Percentiles rank a stretch among this genome's conserved stretches.
Conservation (phyloP, 1,284 basidiomycete species). For the Thecaphora frezii region DNA sequence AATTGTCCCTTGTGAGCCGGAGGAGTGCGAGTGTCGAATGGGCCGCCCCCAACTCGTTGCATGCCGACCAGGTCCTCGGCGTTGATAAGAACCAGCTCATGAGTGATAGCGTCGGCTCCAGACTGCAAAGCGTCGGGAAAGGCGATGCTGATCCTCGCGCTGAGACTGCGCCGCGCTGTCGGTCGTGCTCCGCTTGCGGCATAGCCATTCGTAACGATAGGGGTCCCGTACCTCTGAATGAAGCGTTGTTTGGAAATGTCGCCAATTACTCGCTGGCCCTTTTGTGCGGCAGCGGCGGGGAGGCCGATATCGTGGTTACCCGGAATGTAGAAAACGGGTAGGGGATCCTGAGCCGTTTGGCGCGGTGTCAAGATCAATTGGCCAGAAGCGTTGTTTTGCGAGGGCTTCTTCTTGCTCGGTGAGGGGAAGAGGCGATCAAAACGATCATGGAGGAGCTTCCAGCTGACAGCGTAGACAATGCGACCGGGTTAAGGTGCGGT, state of each 20-base stretch:
- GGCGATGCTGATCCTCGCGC: conserved; percentile 37
- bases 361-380: no score
- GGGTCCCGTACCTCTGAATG: conserved; percentile 16
- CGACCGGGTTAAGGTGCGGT: no score
- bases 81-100: conserved; percentile 45
- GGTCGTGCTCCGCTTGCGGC: conserved; percentile 17
- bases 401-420: no score
- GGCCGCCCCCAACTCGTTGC: conserved; percentile 26
- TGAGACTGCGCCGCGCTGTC: conserved; percentile 15
- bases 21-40: conserved; percentile 15
- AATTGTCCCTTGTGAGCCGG: conserved; percentile 24
- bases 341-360: conserved; percentile 2
- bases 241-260: conserved; percentile 20
- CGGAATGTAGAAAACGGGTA: conserved; percentile 33
- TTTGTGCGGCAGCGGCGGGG: conserved; percentile 9
- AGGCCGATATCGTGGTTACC: conserved; percentile 51
- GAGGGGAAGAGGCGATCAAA: no score
- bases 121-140: conserved; percentile 1
- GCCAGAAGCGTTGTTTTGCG: no score
- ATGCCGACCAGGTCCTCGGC: conserved; percentile 47
- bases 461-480: no score
- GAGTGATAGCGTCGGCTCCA: conserved; percentile 19
- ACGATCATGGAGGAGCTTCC: no score
- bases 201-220: conserved; percentile 19
- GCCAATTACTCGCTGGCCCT: conserved; percentile 13